Conservation (phyloP, 768 basidiomycete genomes). For the Phylloporus sp. region DNA sequence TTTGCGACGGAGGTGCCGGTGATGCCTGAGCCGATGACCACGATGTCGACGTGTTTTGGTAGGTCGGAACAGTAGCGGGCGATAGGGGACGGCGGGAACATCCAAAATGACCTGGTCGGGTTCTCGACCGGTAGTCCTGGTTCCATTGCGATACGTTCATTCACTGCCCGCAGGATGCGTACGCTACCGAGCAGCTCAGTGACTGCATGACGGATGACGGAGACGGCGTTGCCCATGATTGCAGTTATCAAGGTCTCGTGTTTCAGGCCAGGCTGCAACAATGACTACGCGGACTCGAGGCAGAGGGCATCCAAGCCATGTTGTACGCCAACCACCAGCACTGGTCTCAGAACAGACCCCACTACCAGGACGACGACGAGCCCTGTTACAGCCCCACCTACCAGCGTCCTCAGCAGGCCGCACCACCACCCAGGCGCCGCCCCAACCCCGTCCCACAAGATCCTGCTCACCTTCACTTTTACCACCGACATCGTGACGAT, state of each 20-base stretch:
- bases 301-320: conserved; percentile 7
- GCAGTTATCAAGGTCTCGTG: not conserved
- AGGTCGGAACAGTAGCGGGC: conserved; percentile 33
- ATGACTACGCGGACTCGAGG: not conserved
- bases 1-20: conserved; percentile 62
- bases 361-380: conserved; percentile 15
- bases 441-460: conserved; percentile 12
- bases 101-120: conserved; percentile 64
- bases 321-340: conserved; percentile 1
- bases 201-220: conserved; percentile 17
- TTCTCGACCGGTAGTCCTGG: conserved; percentile 60
- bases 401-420: conserved; percentile 5
- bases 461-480: conserved; percentile 2
- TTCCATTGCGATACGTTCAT: conserved; percentile 32
- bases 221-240: conserved; percentile 28
- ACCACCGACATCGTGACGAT: conserved; percentile 23
- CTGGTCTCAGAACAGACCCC: not conserved
- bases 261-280: not conserved
- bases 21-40: conserved; percentile 77
- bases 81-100: conserved; percentile 47
- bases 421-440: conserved; percentile 13
- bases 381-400: conserved; percentile 11
- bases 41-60: conserved; percentile 52
- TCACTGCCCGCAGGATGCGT: conserved; percentile 24
- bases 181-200: conserved; percentile 18